Evolutionary conservation across 75 land plant genomes (phyloP).

Genomic region (Cunninghamia lanceolata): DNA sequence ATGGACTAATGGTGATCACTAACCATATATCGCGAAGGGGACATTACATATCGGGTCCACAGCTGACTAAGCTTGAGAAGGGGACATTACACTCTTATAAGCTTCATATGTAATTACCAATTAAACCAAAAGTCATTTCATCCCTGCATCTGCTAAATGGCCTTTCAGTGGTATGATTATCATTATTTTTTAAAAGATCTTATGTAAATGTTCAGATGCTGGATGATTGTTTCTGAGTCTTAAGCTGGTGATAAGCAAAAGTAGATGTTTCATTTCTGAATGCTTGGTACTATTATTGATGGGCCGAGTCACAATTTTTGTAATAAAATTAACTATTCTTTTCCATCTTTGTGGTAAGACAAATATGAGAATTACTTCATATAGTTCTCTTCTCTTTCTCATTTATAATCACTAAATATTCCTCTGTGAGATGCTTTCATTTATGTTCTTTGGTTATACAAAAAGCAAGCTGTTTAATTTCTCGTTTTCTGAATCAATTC

Average conservation of each 20-base stretch:
- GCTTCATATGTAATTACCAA: background rate
- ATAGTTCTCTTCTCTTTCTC: background rate
- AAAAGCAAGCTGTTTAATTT: background rate
- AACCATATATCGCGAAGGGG: too few relatives aligned
- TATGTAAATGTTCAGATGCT: background rate
- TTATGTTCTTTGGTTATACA: background rate
- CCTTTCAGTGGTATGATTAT: background rate
- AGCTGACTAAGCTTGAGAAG: too few relatives aligned
- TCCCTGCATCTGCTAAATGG: background rate
- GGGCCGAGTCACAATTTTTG: background rate
- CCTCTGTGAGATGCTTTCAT: background rate
- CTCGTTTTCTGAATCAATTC: background rate
- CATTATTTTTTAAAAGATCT: background rate
- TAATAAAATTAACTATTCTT: background rate
- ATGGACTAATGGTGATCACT: too few relatives aligned
- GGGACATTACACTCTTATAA: background rate
- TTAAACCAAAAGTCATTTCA: background rate
- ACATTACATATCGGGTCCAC: too few relatives aligned
- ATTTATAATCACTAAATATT: background rate
- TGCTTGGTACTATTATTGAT: background rate
- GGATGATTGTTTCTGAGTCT: background rate
- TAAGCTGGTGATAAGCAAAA: background rate
- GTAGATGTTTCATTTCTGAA: background rate
- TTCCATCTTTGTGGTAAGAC: background rate
- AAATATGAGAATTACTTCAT: conserved; percentile 1